Evolutionary conservation across 257 asterid genomes (phyloP), one percentile per base, ranked within the genome.

Genomic region (Anisodus tanguticus): DNA sequence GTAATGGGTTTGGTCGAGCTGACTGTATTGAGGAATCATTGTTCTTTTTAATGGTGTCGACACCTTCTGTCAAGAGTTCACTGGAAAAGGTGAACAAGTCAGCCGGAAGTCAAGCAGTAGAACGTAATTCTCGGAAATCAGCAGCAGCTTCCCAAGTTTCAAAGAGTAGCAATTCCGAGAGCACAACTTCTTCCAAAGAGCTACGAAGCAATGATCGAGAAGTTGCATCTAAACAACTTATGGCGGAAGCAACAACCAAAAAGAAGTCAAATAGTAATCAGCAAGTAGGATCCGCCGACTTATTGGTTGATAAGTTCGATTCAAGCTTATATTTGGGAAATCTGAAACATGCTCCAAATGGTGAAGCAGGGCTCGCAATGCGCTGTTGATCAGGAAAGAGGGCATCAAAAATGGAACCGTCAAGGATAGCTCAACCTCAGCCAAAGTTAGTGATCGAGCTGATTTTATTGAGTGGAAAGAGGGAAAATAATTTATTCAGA

Each of bases 301-400:
- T 22, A 22, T 26, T 49, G 43, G 62, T 22, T 49, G 80, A 74
- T 74, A 74, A 49, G 62, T 26, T 74, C 22, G n/a, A 49, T 74
- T 74, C 80, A 12, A 74, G 80, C 80, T 49, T 74, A 74, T 74
- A 74, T 74, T 47, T 74, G 60, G 80, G 80, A 49, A 74, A 74
- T 49, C 43, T 49, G 80, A 74, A 49, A 35, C 62, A 74, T 49
- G 80, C 80, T 49, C 62, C 80, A 74, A 11, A 17, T 4, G n/a
- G 43, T 72, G 80, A 72, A 19, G 17, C 58, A n/a, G 79, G 79
- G 39, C 39, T n/a, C 1, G 49, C 74, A 67, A 15, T 67, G 19
- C 2, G 49, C 19, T 68, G 22, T 37, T 68, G 76, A 68, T 37
- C 22, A 68, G 76, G 76, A 37, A 68, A 68, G 22, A 68, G 37